Conservation (phyloP, 345 rosid species). For the Arabis hirsuta region DNA sequence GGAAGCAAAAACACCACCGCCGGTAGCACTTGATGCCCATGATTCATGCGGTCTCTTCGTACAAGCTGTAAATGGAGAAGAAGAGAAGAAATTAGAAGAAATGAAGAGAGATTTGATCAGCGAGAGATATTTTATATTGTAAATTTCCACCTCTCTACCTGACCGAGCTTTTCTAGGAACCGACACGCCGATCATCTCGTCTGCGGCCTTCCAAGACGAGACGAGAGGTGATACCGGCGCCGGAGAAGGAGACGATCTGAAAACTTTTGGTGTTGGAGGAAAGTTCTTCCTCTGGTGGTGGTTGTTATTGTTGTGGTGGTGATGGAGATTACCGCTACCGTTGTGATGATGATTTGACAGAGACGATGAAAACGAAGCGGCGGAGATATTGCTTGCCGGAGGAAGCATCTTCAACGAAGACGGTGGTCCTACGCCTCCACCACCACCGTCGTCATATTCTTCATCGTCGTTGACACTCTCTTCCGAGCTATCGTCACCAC, state of each 20-base stretch:
- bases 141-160: constrained; percentile 92
- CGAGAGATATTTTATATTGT: constrained; percentile 15
- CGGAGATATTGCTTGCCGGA: constrained; percentile 56
- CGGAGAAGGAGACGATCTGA: constrained; percentile 58
- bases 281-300: constrained; percentile 62
- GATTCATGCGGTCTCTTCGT: constrained; percentile 93
- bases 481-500: constrained; percentile 79
- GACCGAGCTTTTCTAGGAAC: constrained; percentile 99
- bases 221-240: constrained; percentile 42
- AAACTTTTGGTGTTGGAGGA: constrained; percentile 62
- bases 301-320: background rate
- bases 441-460: constrained; percentile 78
- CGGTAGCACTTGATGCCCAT: constrained; percentile 66
- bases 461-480: constrained; percentile 96
- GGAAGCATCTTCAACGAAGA: constrained; percentile 74
- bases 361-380: constrained; percentile 68
- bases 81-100: constrained; percentile 22
- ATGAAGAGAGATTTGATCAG: constrained; percentile 27
- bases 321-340: constrained; percentile 42
- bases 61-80: constrained; percentile 53
- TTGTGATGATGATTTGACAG: constrained; percentile 53
- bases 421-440: constrained; percentile 49
- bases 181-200: constrained; percentile 96
- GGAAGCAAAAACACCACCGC: constrained; percentile 49
- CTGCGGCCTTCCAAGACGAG: constrained; percentile 72